Evolutionary conservation across 768 basidiomycete genomes (phyloP), one percentile per base, ranked within the genome.

Genomic region (Suillus subaureus): DNA sequence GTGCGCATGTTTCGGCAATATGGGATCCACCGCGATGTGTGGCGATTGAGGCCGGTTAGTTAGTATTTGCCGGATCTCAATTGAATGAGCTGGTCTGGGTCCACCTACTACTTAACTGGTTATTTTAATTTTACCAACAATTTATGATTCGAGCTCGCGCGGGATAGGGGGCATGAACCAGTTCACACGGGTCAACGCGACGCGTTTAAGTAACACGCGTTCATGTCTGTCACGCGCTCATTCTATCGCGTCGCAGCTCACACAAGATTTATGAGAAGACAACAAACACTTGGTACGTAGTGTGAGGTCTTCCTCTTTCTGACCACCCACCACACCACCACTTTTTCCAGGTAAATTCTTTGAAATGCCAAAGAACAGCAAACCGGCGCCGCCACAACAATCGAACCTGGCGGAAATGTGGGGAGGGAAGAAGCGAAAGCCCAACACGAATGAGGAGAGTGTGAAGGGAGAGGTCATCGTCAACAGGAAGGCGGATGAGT

Each of bases 381-480:
- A 91, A 76, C 74, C 85, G 35, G 75, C 88, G 4, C 89, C 90
- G 0, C 87, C 89, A 8, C 91, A 92, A 65, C 93, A 95, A 74
- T 82, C 92, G n/a, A 93, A 81, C 71, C 84, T 95, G 45, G 82
- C 85, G 64, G 90, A 93, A 63, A 82, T 92, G 80, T 94, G 91
- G 91, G 82, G 80, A 12, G 80, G 78, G 70, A 85, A 85, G 77
- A 83, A 75, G 79, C 82, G 77, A 69, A 72, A 75, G 66, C 58
- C 72, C 16, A 77, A 68, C 58, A 67, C 62, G 60, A 74, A 67
- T 49, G 73, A 70, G 43, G 70, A 65, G 18, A 77, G 78, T 66
- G 49, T 66, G n/a, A 70, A 70, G 33, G 67, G 67, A 12, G 70
- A 70, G 28, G 69, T 66, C 11, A 68, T 69, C 33, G 45, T 42